These are phyloP conservation scores for Nematocida parisii DNA, from an alignment of 371 early-diverging fungal genomes.

Conservation along the genomic window DNA sequence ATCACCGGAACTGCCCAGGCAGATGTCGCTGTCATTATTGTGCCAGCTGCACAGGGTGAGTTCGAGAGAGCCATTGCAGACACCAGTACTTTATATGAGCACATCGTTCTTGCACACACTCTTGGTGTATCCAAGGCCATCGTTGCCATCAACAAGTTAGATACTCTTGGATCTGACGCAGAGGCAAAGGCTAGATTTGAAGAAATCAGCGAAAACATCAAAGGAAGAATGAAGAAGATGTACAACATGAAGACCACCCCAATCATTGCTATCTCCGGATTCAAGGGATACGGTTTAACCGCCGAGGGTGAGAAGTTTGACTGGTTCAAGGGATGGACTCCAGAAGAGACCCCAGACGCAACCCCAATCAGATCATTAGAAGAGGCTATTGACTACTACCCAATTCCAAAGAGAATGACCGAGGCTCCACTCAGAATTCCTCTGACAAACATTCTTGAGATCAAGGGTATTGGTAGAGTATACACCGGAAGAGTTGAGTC, in stretches of 20 bases:
- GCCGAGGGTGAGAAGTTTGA: slow-evolving; percentile 77
- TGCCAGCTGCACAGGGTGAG: slow-evolving; percentile 88
- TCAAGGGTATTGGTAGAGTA: slow-evolving; percentile 95
- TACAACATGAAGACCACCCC: slow-evolving; percentile 91
- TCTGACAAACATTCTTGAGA: slow-evolving; percentile 81
- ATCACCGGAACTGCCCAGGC: slow-evolving; percentile 94
- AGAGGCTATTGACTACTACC: slow-evolving; percentile 84
- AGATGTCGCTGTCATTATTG: slow-evolving; percentile 95
- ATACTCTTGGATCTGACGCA: slow-evolving; percentile 74
- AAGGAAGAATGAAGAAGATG: slow-evolving; percentile 82
- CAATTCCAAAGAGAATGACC: slow-evolving; percentile 83
- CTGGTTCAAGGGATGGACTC: slow-evolving; percentile 69
- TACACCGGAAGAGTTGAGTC: slow-evolving; percentile 93
- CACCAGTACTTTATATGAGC: slow-evolving; percentile 89
- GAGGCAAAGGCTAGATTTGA: slow-evolving; percentile 80
- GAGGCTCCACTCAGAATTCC: slow-evolving; percentile 98
- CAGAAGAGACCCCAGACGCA: slow-evolving; percentile 72
- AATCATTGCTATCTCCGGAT: slow-evolving; percentile 76
- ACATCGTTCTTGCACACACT: slow-evolving; percentile 86
- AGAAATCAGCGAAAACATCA: slow-evolving; percentile 96
- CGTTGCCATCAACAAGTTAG: slow-evolving; percentile 97
- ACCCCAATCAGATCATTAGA: slow-evolving; percentile 82
- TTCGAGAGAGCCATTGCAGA: slow-evolving; percentile 69
- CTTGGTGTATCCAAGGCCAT: slow-evolving; percentile 89
- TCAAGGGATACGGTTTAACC: slow-evolving; percentile 88